Conservation (phyloP, 1,139 yeast species). For the Pichia kudriavzevii region DNA sequence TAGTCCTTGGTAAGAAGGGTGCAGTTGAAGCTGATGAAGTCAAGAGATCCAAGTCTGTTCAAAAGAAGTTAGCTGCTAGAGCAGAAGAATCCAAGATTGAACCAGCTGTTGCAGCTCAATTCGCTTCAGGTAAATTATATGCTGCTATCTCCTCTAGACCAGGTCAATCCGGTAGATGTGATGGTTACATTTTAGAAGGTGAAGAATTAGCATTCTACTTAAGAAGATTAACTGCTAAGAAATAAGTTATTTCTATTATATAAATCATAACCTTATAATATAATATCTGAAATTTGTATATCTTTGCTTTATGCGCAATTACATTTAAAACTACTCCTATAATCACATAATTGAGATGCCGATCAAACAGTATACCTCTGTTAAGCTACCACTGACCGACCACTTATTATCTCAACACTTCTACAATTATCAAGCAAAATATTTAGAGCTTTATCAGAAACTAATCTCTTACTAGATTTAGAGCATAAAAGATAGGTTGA, state of each 20-base stretch:
- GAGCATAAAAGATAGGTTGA: no score
- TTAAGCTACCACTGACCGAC: no score
- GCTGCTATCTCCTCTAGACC: constrained; percentile 99
- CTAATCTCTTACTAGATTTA: no score
- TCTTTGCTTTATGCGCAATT: no score
- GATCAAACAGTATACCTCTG: no score
- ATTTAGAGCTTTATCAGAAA: no score
- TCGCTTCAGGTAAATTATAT: constrained; percentile 97
- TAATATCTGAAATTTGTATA: constrained; percentile 1
- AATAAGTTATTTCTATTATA: constrained; percentile 42
- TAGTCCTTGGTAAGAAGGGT: constrained; percentile 80
- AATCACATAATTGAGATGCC: no score
- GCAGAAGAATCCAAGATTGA: constrained; percentile 79
- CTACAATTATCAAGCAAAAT: no score
- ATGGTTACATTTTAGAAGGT: constrained; percentile 99
- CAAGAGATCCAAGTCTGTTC: constrained; percentile 72
- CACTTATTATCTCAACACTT: no score
- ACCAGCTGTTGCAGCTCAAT: constrained; percentile 88
- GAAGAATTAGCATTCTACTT: constrained; percentile 99
- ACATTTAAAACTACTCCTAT: no score
- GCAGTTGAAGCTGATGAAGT: constrained; percentile 33
- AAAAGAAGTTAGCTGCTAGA: constrained; percentile 90
- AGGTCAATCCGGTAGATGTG: constrained; percentile 99
- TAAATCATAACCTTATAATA: neutral
- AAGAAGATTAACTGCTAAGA: constrained; percentile 98